Evolutionary conservation across 2,329 filamentous ascomycete genomes (phyloP), one percentile per base, ranked within the genome.

Genomic region (Cylindrodendrum hubeiense): DNA sequence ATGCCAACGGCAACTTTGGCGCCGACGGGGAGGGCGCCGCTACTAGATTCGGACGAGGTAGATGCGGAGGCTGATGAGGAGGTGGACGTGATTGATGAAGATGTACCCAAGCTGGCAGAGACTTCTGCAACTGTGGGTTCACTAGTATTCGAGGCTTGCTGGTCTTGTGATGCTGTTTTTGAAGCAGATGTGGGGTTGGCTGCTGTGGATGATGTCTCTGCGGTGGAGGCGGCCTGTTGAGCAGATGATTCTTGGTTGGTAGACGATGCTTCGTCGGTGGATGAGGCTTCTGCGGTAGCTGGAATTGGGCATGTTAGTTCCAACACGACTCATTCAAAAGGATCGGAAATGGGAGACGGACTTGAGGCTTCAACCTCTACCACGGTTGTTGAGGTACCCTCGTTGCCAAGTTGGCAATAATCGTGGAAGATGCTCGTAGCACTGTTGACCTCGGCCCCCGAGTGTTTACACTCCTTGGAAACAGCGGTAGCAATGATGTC

Each of bases 331-430:
- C n/a, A 19, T n/a, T 19, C 17, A 41, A 19, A 41, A 41, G 17
- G n/a, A 17, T n/a, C 6, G 37, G 37, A n/a, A 17, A 19, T 41
- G n/a, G 15, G n/a, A 41, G 8, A 19, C 37, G 7, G 17, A 41
- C 37, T 17, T 19, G 37, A 41, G 37, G 37, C 37, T 19, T 19
- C 17, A 41, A 41, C 37, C 17, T 4, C 37, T 41, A 8, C n/a
- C 37, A n/a, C 37, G 8, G 37, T 41, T 41, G 37, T 41, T 17
- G 37, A n/a, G 17, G 37, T n/a, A 41, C 8, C 37, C 34, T 4
- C 34, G 56, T 34, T 51, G 3, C 47, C 47, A 51, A 51, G 47
- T 34, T 51, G 28, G n/a, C 47, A 51, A 30, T 30, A 51, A 8
- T 21, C 13, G 15, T 51, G 22, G n/a, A 51, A 51, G 24, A 51